Percentiles rank a stretch among this genome's conserved stretches.
Evolutionary conservation across 2,329 filamentous ascomycete species (phyloP).

Genomic region (Pleoardoris graminearum): DNA sequence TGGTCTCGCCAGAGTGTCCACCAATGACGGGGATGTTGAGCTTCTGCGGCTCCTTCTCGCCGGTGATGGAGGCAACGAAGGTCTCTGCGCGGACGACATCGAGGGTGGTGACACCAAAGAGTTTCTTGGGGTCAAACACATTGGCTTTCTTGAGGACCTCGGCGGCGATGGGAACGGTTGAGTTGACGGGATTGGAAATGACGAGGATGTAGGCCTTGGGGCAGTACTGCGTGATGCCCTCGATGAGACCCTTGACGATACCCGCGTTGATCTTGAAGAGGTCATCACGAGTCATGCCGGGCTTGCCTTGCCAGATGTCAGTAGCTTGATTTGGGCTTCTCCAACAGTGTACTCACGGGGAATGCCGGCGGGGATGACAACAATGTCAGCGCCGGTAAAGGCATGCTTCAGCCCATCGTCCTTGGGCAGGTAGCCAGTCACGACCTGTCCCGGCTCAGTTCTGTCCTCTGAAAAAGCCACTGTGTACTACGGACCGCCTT

Average conservation of each 20-base stretch:
- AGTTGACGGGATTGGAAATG: constrained; percentile 99
- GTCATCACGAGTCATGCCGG: constrained; percentile 98
- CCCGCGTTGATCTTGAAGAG: constrained; percentile 99
- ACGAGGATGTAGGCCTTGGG: constrained; percentile 94
- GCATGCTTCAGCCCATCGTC: constrained; percentile 83
- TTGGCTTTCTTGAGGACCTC: constrained; percentile 93
- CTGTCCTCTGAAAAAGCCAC: constrained; percentile 9
- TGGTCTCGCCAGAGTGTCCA: constrained; percentile 97
- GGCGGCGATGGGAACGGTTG: constrained; percentile 94
- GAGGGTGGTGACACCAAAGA: constrained; percentile 98
- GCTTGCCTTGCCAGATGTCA: constrained; percentile 75
- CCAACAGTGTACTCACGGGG: constrained; percentile 66
- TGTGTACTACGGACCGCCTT: constrained; percentile 64
- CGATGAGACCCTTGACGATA: constrained; percentile 92
- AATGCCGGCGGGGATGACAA: constrained; percentile 97
- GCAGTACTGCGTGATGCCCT: constrained; percentile 82
- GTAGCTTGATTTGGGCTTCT: neutral
- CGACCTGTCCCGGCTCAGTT: constrained; percentile 58
- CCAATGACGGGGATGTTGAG: constrained; percentile 90
- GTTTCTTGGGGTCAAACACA: constrained; percentile 91
- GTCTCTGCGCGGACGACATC: constrained; percentile 98
- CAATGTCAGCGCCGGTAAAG: constrained; percentile 90
- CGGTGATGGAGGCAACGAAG: constrained; percentile 84
- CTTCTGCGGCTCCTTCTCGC: constrained; percentile 80
- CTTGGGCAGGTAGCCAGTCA: constrained; percentile 83